These are phyloP conservation scores for Polytolypa hystricis DNA, from an alignment of 2,329 filamentous ascomycete species.

Conservation along the genomic window DNA sequence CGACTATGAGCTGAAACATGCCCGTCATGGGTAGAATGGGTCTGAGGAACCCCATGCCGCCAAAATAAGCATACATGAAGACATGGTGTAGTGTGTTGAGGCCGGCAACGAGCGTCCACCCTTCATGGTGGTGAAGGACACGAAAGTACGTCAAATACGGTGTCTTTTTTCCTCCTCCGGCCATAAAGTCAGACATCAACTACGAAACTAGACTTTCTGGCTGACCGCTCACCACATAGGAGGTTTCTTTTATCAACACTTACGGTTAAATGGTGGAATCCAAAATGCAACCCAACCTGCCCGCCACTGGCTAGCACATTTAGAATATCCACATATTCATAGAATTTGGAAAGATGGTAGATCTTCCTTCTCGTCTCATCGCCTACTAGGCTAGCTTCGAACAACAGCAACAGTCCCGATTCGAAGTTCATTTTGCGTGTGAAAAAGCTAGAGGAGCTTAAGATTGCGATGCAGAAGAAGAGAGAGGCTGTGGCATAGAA, in stretches of 20 bases:
- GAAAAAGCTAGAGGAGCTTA: background rate
- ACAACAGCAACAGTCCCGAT: no score
- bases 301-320: slow-evolving; percentile 19
- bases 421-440: no score
- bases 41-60: slow-evolving; percentile 13
- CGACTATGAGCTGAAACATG: slow-evolving; percentile 12
- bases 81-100: slow-evolving; percentile 20
- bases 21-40: slow-evolving; percentile 15
- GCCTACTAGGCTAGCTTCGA: no score
- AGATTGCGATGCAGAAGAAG: slow-evolving; percentile 5
- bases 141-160: slow-evolving; percentile 21
- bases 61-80: slow-evolving; percentile 24
- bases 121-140: slow-evolving; percentile 13
- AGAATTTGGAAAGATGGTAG: slow-evolving; percentile 22
- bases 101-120: slow-evolving; percentile 19
- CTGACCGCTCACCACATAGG: no score
- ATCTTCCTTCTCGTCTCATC: slow-evolving; percentile 11
- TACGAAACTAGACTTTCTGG: no score
- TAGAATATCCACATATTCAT: slow-evolving; percentile 23
- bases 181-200: no score
- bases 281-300: slow-evolving; percentile 18
- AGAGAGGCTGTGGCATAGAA: slow-evolving; percentile 13
- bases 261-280: slow-evolving; percentile 21
- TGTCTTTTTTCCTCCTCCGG: slow-evolving; percentile 6
- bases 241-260: no score